A percentile compares a stretch with the other conserved stretches of the same genome.
These are phyloP conservation scores for Guyanaporus albipodus DNA, from an alignment of 768 basidiomycete species.

Conservation along the genomic window DNA sequence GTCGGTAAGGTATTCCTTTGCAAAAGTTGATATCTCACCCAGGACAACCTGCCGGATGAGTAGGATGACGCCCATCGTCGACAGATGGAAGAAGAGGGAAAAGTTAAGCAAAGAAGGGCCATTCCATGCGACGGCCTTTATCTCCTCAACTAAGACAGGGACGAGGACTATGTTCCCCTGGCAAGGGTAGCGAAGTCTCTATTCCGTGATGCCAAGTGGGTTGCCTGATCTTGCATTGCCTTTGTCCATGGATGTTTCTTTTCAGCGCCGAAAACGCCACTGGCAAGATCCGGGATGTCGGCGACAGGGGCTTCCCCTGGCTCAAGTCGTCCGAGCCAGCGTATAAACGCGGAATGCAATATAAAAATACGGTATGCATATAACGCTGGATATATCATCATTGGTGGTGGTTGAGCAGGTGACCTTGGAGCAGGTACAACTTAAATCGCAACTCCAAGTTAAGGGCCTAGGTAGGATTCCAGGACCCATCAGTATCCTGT, in stretches of 20 bases:
- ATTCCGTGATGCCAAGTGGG: too few relatives aligned
- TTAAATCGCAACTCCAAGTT: too few relatives aligned
- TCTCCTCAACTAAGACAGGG: background rate
- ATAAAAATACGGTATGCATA: background rate
- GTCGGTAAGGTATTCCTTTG: constrained; percentile 1
- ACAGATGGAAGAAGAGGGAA: background rate
- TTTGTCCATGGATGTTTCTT: too few relatives aligned
- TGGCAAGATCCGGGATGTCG: background rate
- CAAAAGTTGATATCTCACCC: constrained; percentile 14
- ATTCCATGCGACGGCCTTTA: constrained; percentile 13
- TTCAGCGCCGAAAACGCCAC: background rate
- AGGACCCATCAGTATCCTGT: too few relatives aligned
- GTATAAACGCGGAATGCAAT: background rate
- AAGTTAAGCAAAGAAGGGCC: too few relatives aligned
- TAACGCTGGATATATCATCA: too few relatives aligned
- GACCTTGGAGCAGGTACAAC: too few relatives aligned
- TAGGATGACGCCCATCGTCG: constrained; percentile 14
- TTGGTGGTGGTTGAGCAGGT: too few relatives aligned
- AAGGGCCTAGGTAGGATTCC: too few relatives aligned
- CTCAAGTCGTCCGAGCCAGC: background rate
- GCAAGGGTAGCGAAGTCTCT: too few relatives aligned
- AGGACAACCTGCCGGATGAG: constrained; percentile 18
- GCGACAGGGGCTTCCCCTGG: background rate
- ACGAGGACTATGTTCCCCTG: too few relatives aligned
- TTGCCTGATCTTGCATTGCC: too few relatives aligned